Percentiles rank a stretch among this genome's conserved stretches.
Evolutionary conservation across 1,139 yeast genomes (phyloP).

Genomic region (Scheffersomyces illinoinensis): DNA sequence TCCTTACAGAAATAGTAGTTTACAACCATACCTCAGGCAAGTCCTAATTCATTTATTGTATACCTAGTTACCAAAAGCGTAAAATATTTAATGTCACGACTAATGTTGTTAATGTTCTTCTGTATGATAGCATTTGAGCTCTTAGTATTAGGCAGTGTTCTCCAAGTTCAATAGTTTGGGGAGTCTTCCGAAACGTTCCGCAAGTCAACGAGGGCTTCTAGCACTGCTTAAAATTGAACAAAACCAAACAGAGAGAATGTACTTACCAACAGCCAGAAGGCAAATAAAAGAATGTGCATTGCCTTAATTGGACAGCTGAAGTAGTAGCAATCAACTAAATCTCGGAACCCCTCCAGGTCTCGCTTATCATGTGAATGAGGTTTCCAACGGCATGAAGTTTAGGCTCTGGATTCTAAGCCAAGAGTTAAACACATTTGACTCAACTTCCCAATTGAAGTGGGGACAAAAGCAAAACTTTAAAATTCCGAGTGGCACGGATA

Average conservation of each 20-base stretch:
- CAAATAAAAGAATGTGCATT: neutral
- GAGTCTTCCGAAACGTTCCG: neutral
- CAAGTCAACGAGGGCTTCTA: neutral
- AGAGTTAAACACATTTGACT: neutral
- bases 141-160: too few species aligned
- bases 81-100: neutral
- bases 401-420: neutral
- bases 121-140: neutral
- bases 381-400: neutral
- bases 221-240: neutral
- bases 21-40: neutral
- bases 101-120: neutral
- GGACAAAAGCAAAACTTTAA: neutral
- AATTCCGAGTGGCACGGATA: neutral
- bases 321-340: neutral
- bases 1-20: neutral
- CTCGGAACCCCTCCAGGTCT: neutral
- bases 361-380: neutral
- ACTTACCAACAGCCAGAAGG: neutral
- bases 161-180: too few species aligned
- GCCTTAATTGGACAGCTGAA: neutral
- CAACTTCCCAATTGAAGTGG: neutral
- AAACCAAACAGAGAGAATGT: neutral
- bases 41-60: neutral
- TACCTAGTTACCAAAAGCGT: neutral